Evolutionary conservation across 495 filamentous ascomycete genomes (phyloP), one percentile per base, ranked within the genome.

Genomic region (Penicillium cataractarum): DNA sequence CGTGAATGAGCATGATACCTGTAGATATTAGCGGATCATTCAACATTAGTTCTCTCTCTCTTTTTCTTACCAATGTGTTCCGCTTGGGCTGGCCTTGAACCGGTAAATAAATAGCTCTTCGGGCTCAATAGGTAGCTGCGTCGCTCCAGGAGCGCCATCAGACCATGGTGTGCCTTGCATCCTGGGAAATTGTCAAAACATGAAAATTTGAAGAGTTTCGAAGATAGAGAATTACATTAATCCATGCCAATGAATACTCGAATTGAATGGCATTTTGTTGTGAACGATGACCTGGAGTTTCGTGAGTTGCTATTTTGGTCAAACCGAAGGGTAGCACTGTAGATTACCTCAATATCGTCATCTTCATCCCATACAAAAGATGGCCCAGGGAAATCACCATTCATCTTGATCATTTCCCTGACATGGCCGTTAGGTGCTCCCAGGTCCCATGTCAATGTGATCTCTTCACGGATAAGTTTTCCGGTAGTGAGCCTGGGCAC

Each of bases 331-430:
- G 33, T 3, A 35, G 33, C 9, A 12, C 33, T 35, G 9, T 13
- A 0, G 13, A 35, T n/a, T 31, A 87, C 82, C 46, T 81, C 74
- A 57, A 86, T 81, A 33, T 75, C 77, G 67, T 87, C 84, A 6
- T 83, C 84, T 74, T 86, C 80, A 64, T 85, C 82, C 1, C 83
- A 71, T 51, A 83, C 76, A 42, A 87, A 77, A 13, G 80, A 33
- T 0, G 84, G 85, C 0, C 82, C 84, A 0, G 85, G 85, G 56
- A 81, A 86, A 6, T 81, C 78, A 22, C 80, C 82, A 70, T 87
- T 87, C 42, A 85, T 76, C 24, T 86, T 79, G 12, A 87, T 75
- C 42, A 85, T 74, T 3, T 81, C 64, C 26, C 80, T 63, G 21
- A 55, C 51, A 15, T 68, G 40, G 39, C 80, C 79, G 71, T 81